Evolutionary conservation across 2,329 filamentous ascomycete species (phyloP), one percentile per base, ranked within the genome.

Genomic region (Aspergillus aculeatus): DNA sequence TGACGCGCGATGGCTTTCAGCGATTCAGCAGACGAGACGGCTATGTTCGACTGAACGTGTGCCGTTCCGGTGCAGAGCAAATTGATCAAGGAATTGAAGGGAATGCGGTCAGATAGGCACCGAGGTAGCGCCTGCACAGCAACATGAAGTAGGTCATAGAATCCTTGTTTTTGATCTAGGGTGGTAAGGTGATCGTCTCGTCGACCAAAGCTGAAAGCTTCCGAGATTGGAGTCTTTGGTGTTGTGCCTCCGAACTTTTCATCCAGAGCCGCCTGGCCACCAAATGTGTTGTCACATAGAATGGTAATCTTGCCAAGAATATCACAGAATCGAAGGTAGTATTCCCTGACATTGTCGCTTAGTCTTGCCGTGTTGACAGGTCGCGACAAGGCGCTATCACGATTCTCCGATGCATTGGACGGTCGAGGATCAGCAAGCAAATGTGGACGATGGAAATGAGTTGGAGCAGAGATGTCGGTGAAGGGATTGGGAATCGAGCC

Each of bases 281-380:
- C 96, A 78, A 99, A 99, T 0, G 94, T 90, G 68, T 96, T 95
- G 74, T 99, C 95, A 75, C 95, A 99, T 35, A 98, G 89, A 49
- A 98, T 90, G 2, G 93, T 96, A 58, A 99, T 96, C 73, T 96
- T 96, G 26, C 94, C 95, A 7, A 99, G 80, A 24, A 99, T 94
- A 73, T 96, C 92, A 72, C 94, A 98, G 68, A 99, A 99, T 55
- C 89, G 89, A 56, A 88, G 82, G 74, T 98, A 97, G 71, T 92
- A 95, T 48, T 95, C 91, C 69, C 88, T 89, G 0, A 91, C 88
- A 23, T 87, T 86, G 41, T 96, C 92, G 54, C 85, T 88, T 55
- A 98, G 82, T 21, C 81, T 82, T 7, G 80, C 76, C 5, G 82
- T 83, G 67, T 86, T 85, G 24, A 88, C 84, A 21, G 86, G 85